Percentiles rank a stretch among this genome's conserved stretches.
phyloP scores from a whole-genome alignment of 2,329 filamentous ascomycete species.

The Alternaria solani region DNA sequence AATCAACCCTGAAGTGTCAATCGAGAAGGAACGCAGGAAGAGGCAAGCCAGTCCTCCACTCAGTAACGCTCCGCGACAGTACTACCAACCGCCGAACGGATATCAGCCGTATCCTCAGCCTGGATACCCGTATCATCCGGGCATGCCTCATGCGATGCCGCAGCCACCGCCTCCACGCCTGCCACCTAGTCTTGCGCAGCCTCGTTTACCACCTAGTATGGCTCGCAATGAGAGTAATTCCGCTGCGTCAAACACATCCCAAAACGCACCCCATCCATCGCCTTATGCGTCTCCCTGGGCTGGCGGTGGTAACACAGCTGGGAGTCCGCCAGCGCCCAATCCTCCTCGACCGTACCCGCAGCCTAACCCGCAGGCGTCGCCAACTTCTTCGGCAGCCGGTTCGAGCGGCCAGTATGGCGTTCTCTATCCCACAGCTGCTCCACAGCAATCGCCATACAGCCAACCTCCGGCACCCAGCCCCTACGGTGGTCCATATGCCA shows the following conservation, averaged over 20 bases:
- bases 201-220: constrained; percentile 50
- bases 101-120: constrained; percentile 41
- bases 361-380: constrained; percentile 36
- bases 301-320: constrained; percentile 39
- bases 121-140: constrained; percentile 40
- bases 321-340: constrained; percentile 35
- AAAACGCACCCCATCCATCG: constrained; percentile 38
- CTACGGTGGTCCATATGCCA: constrained; percentile 43
- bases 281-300: constrained; percentile 50
- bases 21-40: constrained; percentile 65
- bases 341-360: constrained; percentile 44
- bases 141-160: constrained; percentile 43
- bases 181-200: constrained; percentile 39
- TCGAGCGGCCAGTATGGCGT: constrained; percentile 47
- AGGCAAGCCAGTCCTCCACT: constrained; percentile 57
- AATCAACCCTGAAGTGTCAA: constrained; percentile 65
- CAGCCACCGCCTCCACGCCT: constrained; percentile 40
- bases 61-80: constrained; percentile 42
- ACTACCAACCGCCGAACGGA: constrained; percentile 44
- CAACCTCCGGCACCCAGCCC: constrained; percentile 30
- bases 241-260: constrained; percentile 33
- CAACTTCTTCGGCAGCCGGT: constrained; percentile 30
- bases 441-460: constrained; percentile 33
- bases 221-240: constrained; percentile 38
- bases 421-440: constrained; percentile 42